Conservation (phyloP, 345 rosid species). For the Acer saccharum region DNA sequence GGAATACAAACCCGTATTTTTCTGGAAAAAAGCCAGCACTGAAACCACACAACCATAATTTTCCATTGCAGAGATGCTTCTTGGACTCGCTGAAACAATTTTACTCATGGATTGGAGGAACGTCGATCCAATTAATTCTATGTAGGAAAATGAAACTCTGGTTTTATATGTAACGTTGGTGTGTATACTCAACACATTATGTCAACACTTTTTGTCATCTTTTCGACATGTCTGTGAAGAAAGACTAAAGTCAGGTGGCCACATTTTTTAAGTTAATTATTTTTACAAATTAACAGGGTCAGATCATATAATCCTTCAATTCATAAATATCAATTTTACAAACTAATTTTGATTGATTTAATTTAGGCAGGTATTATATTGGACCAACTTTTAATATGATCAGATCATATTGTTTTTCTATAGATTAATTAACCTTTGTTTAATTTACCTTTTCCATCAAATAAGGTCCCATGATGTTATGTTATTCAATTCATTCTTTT, state of each 20-base stretch:
- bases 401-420: no score
- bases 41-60: conserved; percentile 11
- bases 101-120: neutral
- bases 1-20: neutral
- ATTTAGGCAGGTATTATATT: neutral
- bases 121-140: neutral
- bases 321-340: neutral
- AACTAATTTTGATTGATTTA: no score
- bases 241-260: neutral
- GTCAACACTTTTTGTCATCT: conserved; percentile 36
- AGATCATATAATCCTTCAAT: neutral
- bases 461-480: neutral
- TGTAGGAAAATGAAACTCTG: neutral
- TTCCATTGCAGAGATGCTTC: conserved; percentile 16
- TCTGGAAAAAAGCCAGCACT: neutral
- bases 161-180: neutral
- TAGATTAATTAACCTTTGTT: no score
- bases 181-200: conserved; percentile 2
- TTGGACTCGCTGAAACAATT: neutral
- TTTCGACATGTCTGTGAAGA: neutral
- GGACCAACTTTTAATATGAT: no score
- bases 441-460: no score
- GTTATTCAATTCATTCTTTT: neutral
- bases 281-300: neutral
- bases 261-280: neutral